Conservation (phyloP, 257 asterid genomes). For the Nicotiana undulata region DNA sequence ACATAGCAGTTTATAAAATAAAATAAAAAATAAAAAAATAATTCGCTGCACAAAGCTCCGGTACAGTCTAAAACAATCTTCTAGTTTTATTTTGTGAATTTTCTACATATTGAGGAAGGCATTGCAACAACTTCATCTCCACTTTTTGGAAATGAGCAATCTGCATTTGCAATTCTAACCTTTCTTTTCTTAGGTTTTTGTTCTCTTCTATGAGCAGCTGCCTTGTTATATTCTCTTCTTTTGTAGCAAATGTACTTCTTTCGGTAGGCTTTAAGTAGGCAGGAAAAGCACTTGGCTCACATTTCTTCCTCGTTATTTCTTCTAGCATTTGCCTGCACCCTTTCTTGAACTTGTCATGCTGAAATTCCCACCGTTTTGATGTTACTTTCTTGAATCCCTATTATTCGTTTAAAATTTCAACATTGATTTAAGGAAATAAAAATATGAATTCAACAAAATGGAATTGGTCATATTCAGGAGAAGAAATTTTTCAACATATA, state of each 20-base stretch:
- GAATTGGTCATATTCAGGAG: neutral
- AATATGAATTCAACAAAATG: neutral
- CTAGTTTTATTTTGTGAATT: slow-evolving; percentile 13
- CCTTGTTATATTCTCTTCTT: neutral
- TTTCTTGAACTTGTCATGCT: slow-evolving; percentile 48
- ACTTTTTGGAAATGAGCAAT: slow-evolving; percentile 42
- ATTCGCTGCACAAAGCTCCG: rapidly evolving
- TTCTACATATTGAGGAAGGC: slow-evolving; percentile 18
- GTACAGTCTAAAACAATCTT: neutral
- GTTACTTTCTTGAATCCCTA: slow-evolving; percentile 62
- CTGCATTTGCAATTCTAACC: slow-evolving; percentile 40
- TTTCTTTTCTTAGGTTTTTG: slow-evolving; percentile 32
- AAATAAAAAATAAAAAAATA: neutral
- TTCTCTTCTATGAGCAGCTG: slow-evolving; percentile 43
- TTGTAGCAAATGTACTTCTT: neutral
- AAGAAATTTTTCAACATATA: neutral
- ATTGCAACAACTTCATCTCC: slow-evolving; percentile 25
- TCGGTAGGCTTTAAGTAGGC: slow-evolving; percentile 33
- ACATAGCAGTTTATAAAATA: neutral
- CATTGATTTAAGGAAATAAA: neutral
- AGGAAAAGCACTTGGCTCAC: slow-evolving; percentile 45
- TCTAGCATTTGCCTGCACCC: slow-evolving; percentile 34
- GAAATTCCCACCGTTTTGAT: slow-evolving; percentile 52
- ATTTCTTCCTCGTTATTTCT: slow-evolving; percentile 46
- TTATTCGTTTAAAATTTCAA: neutral